Conservation (phyloP, 129 eudicot genomes). For the Artemisia tridentata region DNA sequence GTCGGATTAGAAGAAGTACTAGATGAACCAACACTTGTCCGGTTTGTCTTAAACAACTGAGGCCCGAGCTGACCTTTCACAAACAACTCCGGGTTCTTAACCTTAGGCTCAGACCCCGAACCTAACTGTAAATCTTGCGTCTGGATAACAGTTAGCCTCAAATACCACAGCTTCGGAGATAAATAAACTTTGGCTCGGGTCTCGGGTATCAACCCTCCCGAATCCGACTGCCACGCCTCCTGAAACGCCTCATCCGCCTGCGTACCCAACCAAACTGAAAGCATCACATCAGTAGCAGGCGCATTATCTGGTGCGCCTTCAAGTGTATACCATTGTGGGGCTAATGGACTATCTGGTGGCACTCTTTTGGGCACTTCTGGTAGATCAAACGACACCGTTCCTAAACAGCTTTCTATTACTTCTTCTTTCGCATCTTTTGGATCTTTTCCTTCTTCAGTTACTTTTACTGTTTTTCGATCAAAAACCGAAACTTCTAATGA, state of each 20-base stretch:
- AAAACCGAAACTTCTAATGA: constrained; percentile 64
- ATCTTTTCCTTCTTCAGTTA: constrained; percentile 31
- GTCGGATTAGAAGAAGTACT: constrained; percentile 59
- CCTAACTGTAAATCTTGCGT: constrained; percentile 87
- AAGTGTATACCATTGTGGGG: constrained; percentile 91
- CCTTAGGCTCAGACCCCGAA: constrained; percentile 52
- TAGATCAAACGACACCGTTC: constrained; percentile 77
- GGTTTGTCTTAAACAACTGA: constrained; percentile 73
- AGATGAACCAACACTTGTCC: constrained; percentile 49
- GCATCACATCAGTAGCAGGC: constrained; percentile 66
- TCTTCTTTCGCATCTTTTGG: constrained; percentile 29
- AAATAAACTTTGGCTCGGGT: constrained; percentile 89
- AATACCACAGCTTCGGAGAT: constrained; percentile 95
- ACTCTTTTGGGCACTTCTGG: constrained; percentile 84
- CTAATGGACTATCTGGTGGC: constrained; percentile 92
- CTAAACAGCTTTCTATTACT: constrained; percentile 42
- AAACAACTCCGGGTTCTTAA: constrained; percentile 60
- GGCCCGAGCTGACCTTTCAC: constrained; percentile 85
- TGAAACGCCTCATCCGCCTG: constrained; percentile 93
- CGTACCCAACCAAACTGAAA: constrained; percentile 90
- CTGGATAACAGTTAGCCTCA: constrained; percentile 90
- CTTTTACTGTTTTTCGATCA: constrained; percentile 44
- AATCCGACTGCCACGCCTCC: constrained; percentile 97
- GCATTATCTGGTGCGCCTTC: constrained; percentile 44
- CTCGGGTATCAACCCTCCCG: constrained; percentile 80